Base-by-base conservation (phyloP, 176 grass and related monocot species). In the Oryza glaberrima region DNA sequence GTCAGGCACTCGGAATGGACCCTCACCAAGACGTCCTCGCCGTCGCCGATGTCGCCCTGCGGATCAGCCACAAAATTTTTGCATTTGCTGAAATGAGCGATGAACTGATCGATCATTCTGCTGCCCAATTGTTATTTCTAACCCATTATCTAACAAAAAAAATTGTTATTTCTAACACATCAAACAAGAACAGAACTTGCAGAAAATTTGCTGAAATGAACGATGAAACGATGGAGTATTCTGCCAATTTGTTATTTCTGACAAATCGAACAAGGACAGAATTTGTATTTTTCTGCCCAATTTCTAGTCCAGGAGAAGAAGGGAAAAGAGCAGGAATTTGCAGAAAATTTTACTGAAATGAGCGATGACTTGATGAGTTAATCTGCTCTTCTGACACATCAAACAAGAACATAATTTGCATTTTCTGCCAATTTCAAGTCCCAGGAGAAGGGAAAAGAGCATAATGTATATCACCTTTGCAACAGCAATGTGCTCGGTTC, bases 1-100 rank as follows among this genome's bases (percentile, higher is more conserved):
- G 96, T 98, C 81, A 98, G 78, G 66, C 96, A 98, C 77, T 98
- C 96, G 0, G 96, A 98, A 63, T 96, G 96, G 30, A 96, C 96
- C 81, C 96, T 93, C 77, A 96, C 93, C 3, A 98, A 77, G 11
- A 98, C 83, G 70, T 94, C 90, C 69, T 92, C 91, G 0, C 96
- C 90, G 54, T 94, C 86, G 7, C 52, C 87, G 11, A 98, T 87
- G 19, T 95, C 93, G 6, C 96, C 91, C 91, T 95, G 56, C 41
- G 26, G 52, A 75, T 88, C 9, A 28, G 26, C 2, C 70, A 28
- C 4, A 1, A 43, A n/a, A 32, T 1, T 17, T 14, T 17, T 14
- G 1, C 11, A 46, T 25, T 56, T 56, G 16, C 52, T 7, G 52
- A 56, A 56, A 54, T 7, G 51, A 54, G 17, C 6, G 17, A 56